These are phyloP conservation scores for Diaporthe velutina DNA, from an alignment of 2,329 filamentous ascomycete genomes.

Conservation along the genomic window DNA sequence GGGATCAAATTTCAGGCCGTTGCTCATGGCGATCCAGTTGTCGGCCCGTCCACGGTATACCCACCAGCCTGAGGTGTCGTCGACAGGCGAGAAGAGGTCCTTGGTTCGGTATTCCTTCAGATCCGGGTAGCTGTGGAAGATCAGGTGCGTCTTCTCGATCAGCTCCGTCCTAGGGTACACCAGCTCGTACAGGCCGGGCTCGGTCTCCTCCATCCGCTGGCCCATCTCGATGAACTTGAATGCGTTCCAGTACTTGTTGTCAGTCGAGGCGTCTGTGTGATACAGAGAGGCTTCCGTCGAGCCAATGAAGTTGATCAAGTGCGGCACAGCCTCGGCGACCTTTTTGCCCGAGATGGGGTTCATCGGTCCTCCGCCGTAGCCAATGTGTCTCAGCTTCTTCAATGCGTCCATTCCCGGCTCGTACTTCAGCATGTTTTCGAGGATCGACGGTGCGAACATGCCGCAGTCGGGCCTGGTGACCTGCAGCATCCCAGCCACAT, in stretches of 20 bases:
- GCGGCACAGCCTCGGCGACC: conserved; percentile 38
- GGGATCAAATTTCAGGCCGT: conserved; percentile 50
- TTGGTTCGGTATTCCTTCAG: conserved; percentile 49
- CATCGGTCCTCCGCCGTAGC: conserved; percentile 41
- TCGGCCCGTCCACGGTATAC: conserved; percentile 46
- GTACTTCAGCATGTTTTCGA: conserved; percentile 41
- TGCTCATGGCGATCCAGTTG: conserved; percentile 50
- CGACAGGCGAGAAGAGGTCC: conserved; percentile 50
- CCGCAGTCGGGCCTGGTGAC: conserved; percentile 32
- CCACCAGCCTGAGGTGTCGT: conserved; percentile 43
- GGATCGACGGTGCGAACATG: conserved; percentile 38
- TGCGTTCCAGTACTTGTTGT: conserved; percentile 44
- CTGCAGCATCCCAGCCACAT: conserved; percentile 38
- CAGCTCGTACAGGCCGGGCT: conserved; percentile 48
- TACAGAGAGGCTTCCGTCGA: conserved; percentile 41
- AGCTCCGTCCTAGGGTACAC: conserved; percentile 46
- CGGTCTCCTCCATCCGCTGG: conserved; percentile 48
- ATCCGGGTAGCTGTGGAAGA: conserved; percentile 49
- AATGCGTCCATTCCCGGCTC: conserved; percentile 39
- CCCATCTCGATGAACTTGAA: conserved; percentile 47
- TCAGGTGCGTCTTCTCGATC: conserved; percentile 38
- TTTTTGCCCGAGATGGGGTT: conserved; percentile 40
- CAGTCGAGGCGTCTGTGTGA: conserved; percentile 33
- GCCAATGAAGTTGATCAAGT: conserved; percentile 40
- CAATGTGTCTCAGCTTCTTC: conserved; percentile 34